A percentile compares a stretch with the other conserved stretches of the same genome.
Evolutionary conservation across 129 eudicot genomes (phyloP).

Genomic region (Dittrichia graveolens): DNA sequence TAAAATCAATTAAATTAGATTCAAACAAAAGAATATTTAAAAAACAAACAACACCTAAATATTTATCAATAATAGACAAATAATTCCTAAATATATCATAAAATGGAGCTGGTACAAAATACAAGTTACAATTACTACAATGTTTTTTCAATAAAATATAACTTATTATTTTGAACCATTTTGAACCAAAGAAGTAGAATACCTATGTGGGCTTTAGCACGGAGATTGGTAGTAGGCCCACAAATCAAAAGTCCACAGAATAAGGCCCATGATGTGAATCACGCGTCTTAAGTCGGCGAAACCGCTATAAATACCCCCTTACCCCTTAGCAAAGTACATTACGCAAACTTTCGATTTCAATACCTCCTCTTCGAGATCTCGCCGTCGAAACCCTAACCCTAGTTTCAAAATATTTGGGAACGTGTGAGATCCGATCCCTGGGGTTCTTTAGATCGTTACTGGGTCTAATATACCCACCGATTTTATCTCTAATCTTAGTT

Average conservation of each 20-base stretch:
- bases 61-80: too few relatives aligned
- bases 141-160: too few relatives aligned
- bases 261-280: slow-evolving; percentile 19
- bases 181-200: too few relatives aligned
- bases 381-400: slow-evolving; percentile 43
- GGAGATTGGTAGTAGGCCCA: slow-evolving; percentile 6
- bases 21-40: too few relatives aligned
- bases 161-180: too few relatives aligned
- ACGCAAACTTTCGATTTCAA: slow-evolving; percentile 8
- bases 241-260: slow-evolving; percentile 6
- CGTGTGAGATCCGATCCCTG: slow-evolving; percentile 4
- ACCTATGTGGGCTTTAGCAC: too few relatives aligned
- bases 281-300: slow-evolving; percentile 42
- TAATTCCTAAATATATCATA: too few relatives aligned
- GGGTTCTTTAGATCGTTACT: slow-evolving; percentile 21
- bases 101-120: too few relatives aligned
- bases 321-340: not conserved
- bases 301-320: slow-evolving; percentile 28
- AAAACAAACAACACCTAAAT: too few relatives aligned
- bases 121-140: too few relatives aligned
- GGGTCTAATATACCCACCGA: slow-evolving; percentile 18
- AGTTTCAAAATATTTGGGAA: slow-evolving; percentile 3
- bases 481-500: slow-evolving; percentile 2
- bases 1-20: too few relatives aligned
- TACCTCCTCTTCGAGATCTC: slow-evolving; percentile 13